These are phyloP conservation scores for Scheffersomyces amazonensis DNA, from an alignment of 805 yeast species.

Conservation along the genomic window DNA sequence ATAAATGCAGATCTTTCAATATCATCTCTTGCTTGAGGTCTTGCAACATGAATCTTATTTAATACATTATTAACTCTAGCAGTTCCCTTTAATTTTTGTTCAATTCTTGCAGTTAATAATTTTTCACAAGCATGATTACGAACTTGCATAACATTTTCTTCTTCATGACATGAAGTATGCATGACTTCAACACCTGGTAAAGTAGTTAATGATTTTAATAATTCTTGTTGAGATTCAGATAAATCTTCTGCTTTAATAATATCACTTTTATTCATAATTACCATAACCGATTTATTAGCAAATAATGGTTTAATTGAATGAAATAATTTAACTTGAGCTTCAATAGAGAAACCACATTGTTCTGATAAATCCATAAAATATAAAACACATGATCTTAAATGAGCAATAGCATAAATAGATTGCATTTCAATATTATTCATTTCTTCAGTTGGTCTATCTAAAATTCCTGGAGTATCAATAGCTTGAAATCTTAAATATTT, in stretches of 20 bases:
- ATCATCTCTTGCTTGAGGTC: conserved; percentile 87
- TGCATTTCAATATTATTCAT: conserved; percentile 99
- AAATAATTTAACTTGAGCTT: conserved; percentile 95
- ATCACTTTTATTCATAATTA: conserved; percentile 94
- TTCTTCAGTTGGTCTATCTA: conserved; percentile 98
- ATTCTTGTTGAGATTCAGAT: conserved; percentile 67
- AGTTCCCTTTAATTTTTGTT: conserved; percentile 91
- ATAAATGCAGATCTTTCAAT: conserved; percentile 73
- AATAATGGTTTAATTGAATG: conserved; percentile 96
- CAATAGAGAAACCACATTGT: conserved; percentile 97
- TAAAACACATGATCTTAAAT: conserved; percentile 91
- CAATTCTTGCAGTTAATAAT: conserved; percentile 90
- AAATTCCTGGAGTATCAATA: conserved; percentile 97
- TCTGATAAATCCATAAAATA: conserved; percentile 98
- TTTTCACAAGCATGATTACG: conserved; percentile 98
- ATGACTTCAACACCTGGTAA: conserved; percentile 86
- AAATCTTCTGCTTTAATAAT: conserved; percentile 83
- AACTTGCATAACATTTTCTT: conserved; percentile 92
- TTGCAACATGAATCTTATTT: conserved; percentile 93
- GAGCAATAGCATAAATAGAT: conserved; percentile 97
- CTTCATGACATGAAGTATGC: conserved; percentile 90
- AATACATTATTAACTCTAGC: conserved; percentile 84
- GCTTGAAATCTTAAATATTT: conserved; percentile 98
- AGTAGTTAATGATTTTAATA: conserved; percentile 62
- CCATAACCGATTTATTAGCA: conserved; percentile 94